Percentiles rank a stretch among this genome's conserved stretches.
Evolutionary conservation across 345 rosid species (phyloP).

Genomic region (Lagerstroemia speciosa): DNA sequence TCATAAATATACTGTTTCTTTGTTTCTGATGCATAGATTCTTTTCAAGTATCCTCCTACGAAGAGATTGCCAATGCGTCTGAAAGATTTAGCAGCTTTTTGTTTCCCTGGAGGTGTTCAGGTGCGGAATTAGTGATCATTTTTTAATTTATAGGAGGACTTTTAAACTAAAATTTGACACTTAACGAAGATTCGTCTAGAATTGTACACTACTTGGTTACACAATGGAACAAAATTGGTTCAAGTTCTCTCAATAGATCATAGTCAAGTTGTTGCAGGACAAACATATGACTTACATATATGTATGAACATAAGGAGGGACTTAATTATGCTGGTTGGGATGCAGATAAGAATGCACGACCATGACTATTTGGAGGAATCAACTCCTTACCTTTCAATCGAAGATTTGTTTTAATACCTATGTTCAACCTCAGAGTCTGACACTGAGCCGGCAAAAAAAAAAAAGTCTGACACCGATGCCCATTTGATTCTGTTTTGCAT

Average conservation of each 20-base stretch:
- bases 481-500: background rate
- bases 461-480: background rate
- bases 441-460: too few species aligned
- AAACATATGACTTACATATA: background rate
- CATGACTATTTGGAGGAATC: background rate
- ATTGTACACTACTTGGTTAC: background rate
- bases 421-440: background rate
- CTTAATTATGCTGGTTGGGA: background rate
- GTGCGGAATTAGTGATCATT: conserved; percentile 27
- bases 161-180: background rate
- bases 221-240: background rate
- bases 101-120: conserved; percentile 95
- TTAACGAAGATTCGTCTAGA: background rate
- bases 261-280: background rate
- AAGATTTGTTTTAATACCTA: background rate
- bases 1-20: background rate
- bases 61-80: conserved; percentile 62
- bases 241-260: background rate
- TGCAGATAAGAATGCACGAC: background rate
- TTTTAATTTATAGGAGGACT: background rate
- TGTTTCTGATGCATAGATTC: conserved; percentile 41
- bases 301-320: background rate
- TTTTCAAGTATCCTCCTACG: conserved; percentile 89
- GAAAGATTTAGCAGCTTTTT: conserved; percentile 85
- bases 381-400: background rate